A percentile compares a stretch with the other conserved stretches of the same genome.
Conservation (phyloP, 257 asterid species). For the Catharanthus roseus region DNA sequence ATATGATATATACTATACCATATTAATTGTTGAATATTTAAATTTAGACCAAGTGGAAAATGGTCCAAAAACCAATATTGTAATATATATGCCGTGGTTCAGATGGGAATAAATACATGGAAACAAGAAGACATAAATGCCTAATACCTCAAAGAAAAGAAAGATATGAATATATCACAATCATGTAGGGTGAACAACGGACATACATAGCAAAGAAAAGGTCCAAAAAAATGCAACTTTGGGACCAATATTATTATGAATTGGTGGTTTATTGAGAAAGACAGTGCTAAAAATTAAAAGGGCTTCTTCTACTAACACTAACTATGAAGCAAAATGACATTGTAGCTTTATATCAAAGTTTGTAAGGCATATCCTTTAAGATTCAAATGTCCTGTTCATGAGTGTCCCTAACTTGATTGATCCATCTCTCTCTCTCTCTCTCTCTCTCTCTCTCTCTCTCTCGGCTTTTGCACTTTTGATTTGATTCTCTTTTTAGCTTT, state of each 20-base stretch:
- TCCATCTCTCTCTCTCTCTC: too few relatives aligned
- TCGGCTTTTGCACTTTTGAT: constrained; percentile 1
- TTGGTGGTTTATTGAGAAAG: constrained; percentile 24
- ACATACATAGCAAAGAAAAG: constrained; percentile 37
- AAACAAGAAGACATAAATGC: constrained; percentile 35
- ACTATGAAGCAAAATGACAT: constrained; percentile 22
- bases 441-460: too few relatives aligned
- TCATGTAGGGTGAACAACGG: constrained; percentile 69
- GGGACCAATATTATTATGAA: constrained; percentile 43
- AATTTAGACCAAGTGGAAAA: constrained; percentile 24
- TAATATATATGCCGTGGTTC: constrained; percentile 26
- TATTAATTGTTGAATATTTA: constrained; percentile 14
- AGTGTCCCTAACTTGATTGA: constrained; percentile 5
- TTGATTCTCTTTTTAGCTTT: background rate
- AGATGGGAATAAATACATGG: constrained; percentile 32
- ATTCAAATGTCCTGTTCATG: constrained; percentile 3
- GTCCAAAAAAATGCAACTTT: constrained; percentile 24
- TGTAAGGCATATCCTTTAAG: constrained; percentile 26
- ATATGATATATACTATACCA: background rate
- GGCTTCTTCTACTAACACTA: constrained; percentile 26
- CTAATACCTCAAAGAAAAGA: constrained; percentile 12
- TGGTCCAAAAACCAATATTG: constrained; percentile 25
- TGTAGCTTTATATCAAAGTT: constrained; percentile 35
- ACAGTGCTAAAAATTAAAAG: constrained; percentile 16
- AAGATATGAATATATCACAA: constrained; percentile 25